Evolutionary conservation across 352 stramenopile species (phyloP).

Genomic region (Phytopythium kandeliae): DNA sequence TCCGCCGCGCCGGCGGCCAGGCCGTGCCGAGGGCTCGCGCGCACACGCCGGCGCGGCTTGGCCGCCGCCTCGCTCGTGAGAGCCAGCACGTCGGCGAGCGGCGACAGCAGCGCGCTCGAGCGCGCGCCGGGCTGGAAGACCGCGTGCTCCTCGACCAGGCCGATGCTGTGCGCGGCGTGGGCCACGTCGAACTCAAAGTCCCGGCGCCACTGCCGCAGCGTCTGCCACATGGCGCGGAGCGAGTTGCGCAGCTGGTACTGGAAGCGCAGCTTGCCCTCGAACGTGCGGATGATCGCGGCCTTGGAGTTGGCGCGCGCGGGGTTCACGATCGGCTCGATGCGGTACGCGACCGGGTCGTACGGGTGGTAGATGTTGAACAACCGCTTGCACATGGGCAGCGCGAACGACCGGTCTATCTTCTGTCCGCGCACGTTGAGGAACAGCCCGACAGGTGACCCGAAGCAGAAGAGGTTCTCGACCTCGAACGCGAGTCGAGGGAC

Average conservation of each 20-base stretch:
- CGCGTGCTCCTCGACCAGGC: slow-evolving; percentile 43
- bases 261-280: slow-evolving; percentile 77
- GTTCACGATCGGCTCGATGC: slow-evolving; percentile 94
- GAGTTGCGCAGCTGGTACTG: slow-evolving; percentile 85
- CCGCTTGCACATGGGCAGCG: slow-evolving; percentile 68
- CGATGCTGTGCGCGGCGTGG: slow-evolving; percentile 57
- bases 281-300: slow-evolving; percentile 78
- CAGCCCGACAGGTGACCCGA: slow-evolving; percentile 88
- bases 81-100: slow-evolving; percentile 24
- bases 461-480: slow-evolving; percentile 86
- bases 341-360: slow-evolving; percentile 93
- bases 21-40: slow-evolving; percentile 1
- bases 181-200: slow-evolving; percentile 78
- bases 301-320: slow-evolving; percentile 66
- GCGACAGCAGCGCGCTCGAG: slow-evolving; percentile 18
- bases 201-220: slow-evolving; percentile 61
- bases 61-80: slow-evolving; percentile 2
- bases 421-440: slow-evolving; percentile 91
- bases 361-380: slow-evolving; percentile 96
- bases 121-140: neutral
- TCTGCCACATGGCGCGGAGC: slow-evolving; percentile 76
- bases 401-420: slow-evolving; percentile 59
- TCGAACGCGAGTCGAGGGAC: slow-evolving; percentile 68
- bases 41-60: neutral
- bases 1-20: slow-evolving; percentile 12